Evolutionary conservation across 495 filamentous ascomycete species (phyloP), one percentile per base, ranked within the genome.

Genomic region (Parachaetomium inaequale): DNA sequence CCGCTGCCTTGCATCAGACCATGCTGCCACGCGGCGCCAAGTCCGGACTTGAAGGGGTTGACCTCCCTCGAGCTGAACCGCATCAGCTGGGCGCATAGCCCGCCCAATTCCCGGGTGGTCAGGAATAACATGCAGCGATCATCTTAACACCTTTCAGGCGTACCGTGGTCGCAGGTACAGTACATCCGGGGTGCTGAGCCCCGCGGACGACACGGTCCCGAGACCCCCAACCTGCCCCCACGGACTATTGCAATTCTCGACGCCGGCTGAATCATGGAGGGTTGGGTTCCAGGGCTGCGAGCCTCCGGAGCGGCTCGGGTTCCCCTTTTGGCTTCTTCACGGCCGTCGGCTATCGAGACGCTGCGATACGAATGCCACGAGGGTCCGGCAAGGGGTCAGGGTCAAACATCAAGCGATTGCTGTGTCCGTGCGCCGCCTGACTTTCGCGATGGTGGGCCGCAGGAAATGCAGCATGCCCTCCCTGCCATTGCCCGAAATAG

Each of bases 41-140:
- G 17, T 21, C 52, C 32, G 10, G 21, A 38, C 31, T 34, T n/a
- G n/a, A 3, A 21, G 40, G 45, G 36, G 17, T 40, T 40, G 36
- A 40, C 12, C 36, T 15, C 14, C 36, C 14, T 7, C 36, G 12
- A 40, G 36, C 10, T 5, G 3, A 40, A 17, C 10, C 21, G 6
- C 47, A 29, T 38, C 29, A 59, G 31, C 42, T 50, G 29, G 29
- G 31, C 56, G 56, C 29, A 46, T 46, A 46, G 29, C 23, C 8
- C 21, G 29, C 45, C 25, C 31, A 11, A 50, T 36, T 59, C 45
- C 56, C 43, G 31, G 43, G 26, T 34, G 56, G 23, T 38, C 56
- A 49, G 45, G 45, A 49, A 59, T 47, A 59, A 31, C 19, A 50
- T 58, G 55, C 43, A 28, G 19, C 19, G 56, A 50, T 50, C 56